Conservation (phyloP, 352 stramenopile genomes). For the Phytophthora rubi region DNA sequence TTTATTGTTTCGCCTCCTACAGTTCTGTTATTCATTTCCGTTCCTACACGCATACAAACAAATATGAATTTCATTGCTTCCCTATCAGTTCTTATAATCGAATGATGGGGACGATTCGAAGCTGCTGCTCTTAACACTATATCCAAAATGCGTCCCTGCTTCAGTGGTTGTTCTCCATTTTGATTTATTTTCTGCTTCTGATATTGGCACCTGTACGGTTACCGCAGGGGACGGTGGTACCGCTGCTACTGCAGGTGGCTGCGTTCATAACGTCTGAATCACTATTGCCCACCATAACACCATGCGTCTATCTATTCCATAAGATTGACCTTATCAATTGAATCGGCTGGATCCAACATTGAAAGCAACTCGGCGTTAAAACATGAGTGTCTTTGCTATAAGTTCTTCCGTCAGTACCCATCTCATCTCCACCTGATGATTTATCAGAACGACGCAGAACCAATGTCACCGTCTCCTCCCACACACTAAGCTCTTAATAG, state of each 20-base stretch:
- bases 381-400: background rate
- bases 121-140: too few relatives aligned
- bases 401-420: background rate
- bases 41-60: too few relatives aligned
- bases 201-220: too few relatives aligned
- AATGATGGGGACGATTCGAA: too few relatives aligned
- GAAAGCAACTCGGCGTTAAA: background rate
- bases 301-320: background rate
- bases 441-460: background rate
- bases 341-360: background rate
- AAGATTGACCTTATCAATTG: background rate
- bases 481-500: slow-evolving; percentile 14
- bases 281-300: background rate
- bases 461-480: slow-evolving; percentile 11
- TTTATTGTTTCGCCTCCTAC: too few relatives aligned
- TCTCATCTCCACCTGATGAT: background rate
- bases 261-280: background rate
- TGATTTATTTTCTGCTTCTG: too few relatives aligned
- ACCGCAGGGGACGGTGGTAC: background rate
- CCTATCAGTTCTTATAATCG: too few relatives aligned
- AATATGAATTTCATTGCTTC: too few relatives aligned
- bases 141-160: too few relatives aligned
- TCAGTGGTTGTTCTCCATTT: too few relatives aligned
- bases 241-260: background rate
- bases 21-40: too few relatives aligned